Conservation (phyloP, 2,329 filamentous ascomycete species). For the Colletotrichum shisoi region DNA sequence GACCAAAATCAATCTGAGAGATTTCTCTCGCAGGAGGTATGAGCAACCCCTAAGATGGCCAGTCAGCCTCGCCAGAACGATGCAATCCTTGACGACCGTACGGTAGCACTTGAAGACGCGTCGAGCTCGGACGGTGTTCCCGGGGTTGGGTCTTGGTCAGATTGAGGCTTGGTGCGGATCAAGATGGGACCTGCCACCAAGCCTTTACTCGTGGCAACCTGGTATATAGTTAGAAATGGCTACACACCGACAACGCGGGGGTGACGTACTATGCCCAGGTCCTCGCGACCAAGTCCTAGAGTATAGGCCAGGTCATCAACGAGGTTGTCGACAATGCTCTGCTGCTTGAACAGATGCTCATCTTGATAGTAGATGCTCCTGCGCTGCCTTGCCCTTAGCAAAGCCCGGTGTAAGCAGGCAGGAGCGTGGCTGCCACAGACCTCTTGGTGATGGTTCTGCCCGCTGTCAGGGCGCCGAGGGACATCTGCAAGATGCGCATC, state of each 20-base stretch:
- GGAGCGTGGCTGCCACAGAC: constrained; percentile 48
- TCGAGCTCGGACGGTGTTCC: constrained; percentile 43
- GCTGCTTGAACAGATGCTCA: constrained; percentile 73
- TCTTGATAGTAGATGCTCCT: constrained; percentile 85
- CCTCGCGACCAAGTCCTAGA: constrained; percentile 68
- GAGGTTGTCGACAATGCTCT: constrained; percentile 72
- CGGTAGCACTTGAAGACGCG: constrained; percentile 44
- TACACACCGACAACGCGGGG: neutral
- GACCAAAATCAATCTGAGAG: constrained; percentile 57
- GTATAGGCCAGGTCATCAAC: constrained; percentile 79
- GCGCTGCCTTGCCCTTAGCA: constrained; percentile 3
- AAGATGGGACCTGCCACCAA: constrained; percentile 68
- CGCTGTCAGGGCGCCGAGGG: constrained; percentile 65
- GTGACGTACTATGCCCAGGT: constrained; percentile 72
- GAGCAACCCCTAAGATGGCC: constrained; percentile 61
- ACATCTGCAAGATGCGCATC: constrained; percentile 66
- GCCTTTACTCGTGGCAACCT: constrained; percentile 79
- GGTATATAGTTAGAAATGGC: neutral
- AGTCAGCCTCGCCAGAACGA: neutral
- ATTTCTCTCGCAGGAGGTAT: constrained; percentile 65
- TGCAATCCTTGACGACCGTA: constrained; percentile 40
- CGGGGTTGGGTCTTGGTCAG: constrained; percentile 38
- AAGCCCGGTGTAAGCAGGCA: too few species aligned
- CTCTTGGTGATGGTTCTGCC: constrained; percentile 68
- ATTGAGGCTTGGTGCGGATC: constrained; percentile 45